These are phyloP conservation scores for Ulota crispa DNA, from an alignment of 225 moss, liverwort and hornwort species.

Conservation along the genomic window DNA sequence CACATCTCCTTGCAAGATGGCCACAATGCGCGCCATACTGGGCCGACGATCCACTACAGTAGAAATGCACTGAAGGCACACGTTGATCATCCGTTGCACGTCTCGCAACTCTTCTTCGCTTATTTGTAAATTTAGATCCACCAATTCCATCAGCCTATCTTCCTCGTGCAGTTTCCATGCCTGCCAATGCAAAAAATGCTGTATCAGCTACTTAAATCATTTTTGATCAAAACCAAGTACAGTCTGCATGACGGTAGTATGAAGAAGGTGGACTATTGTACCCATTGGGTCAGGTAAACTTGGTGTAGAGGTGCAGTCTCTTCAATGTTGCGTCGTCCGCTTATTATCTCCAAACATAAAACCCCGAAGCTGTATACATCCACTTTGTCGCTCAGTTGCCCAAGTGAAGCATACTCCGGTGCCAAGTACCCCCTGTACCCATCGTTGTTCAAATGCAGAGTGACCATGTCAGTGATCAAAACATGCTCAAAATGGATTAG, in stretches of 20 bases:
- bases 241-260: neutral
- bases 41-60: neutral
- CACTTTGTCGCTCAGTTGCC: conserved; percentile 31
- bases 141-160: neutral
- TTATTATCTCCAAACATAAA: conserved; percentile 27
- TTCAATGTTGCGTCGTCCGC: conserved; percentile 20
- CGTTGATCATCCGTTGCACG: conserved; percentile 3
- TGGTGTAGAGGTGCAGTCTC: neutral
- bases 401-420: conserved; percentile 26
- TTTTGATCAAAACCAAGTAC: neutral
- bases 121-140: conserved; percentile 14
- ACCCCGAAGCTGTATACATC: conserved; percentile 30
- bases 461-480: neutral
- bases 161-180: conserved; percentile 13
- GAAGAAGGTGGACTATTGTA: neutral
- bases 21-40: conserved; percentile 22
- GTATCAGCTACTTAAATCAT: neutral
- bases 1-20: conserved; percentile 29
- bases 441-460: neutral
- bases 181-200: neutral
- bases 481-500: neutral
- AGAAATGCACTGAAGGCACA: conserved; percentile 34
- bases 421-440: conserved; percentile 33
- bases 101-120: conserved; percentile 11
- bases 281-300: conserved; percentile 27